Evolutionary conservation across 345 rosid species (phyloP).

Genomic region (Brassica juncea): DNA sequence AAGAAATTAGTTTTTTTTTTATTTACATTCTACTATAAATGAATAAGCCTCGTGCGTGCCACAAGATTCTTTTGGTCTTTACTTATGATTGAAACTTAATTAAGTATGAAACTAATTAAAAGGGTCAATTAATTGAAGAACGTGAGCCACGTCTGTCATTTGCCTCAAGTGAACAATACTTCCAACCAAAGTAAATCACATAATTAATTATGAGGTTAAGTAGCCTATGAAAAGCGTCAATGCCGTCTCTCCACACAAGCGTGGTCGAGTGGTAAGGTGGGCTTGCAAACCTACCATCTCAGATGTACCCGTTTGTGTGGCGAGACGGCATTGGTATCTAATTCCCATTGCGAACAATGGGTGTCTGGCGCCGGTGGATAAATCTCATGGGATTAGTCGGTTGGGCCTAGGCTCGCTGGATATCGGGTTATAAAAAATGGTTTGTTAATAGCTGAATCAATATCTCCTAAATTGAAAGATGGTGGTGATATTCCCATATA

Average conservation of each 20-base stretch:
- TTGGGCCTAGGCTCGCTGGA: no score
- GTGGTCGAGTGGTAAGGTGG: no score
- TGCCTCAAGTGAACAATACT: slow-evolving; percentile 26
- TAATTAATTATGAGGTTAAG: background rate
- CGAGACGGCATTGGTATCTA: no score
- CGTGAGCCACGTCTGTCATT: slow-evolving; percentile 53
- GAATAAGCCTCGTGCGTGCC: slow-evolving; percentile 40
- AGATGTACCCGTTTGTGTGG: no score
- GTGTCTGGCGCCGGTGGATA: no score
- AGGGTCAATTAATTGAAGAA: slow-evolving; percentile 20
- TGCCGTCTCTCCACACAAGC: background rate
- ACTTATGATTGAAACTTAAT: slow-evolving; percentile 27
- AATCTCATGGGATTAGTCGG: no score
- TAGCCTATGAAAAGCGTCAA: background rate
- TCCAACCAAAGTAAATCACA: slow-evolving; percentile 7
- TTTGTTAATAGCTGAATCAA: no score
- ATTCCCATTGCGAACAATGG: no score
- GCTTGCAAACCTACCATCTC: no score
- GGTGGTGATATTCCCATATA: background rate
- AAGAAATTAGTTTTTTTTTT: background rate
- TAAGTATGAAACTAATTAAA: slow-evolving; percentile 20
- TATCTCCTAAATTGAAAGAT: background rate
- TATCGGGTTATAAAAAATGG: no score
- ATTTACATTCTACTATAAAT: background rate
- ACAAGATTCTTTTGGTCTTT: slow-evolving; percentile 42